Conservation (phyloP, 192 early-diverging fungal genomes). For the Dispira parvispora region DNA sequence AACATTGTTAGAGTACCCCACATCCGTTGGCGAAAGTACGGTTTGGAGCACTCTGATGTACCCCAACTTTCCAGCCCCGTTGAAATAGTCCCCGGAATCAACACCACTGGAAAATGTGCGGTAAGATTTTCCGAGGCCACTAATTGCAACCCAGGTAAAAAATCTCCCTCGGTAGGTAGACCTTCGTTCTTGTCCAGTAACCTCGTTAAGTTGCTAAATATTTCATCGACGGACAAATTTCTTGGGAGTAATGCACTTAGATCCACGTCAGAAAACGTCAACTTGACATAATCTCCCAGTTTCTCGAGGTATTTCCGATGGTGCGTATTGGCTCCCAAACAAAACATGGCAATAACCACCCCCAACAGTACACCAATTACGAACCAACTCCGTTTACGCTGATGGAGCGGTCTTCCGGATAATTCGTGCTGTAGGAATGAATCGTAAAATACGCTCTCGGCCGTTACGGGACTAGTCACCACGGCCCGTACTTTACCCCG, state of each 20-base stretch:
- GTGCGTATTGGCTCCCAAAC: constrained; percentile 28
- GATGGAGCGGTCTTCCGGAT: constrained; percentile 7
- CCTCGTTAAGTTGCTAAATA: constrained; percentile 45
- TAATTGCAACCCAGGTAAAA: constrained; percentile 22
- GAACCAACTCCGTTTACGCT: constrained; percentile 27
- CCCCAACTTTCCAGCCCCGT: constrained; percentile 84
- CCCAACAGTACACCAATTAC: constrained; percentile 41
- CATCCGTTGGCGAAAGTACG: constrained; percentile 74
- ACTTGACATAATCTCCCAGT: constrained; percentile 22
- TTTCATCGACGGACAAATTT: constrained; percentile 46
- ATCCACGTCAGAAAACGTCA: constrained; percentile 44
- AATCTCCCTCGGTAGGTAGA: constrained; percentile 18
- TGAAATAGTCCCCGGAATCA: constrained; percentile 80
- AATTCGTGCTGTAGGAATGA: constrained; percentile 8
- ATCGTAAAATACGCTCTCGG: constrained; percentile 12
- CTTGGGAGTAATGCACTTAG: constrained; percentile 42
- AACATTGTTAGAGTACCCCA: constrained; percentile 78
- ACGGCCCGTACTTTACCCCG: background rate
- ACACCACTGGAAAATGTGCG: constrained; percentile 39
- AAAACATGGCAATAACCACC: constrained; percentile 23
- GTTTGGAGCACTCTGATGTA: constrained; percentile 50
- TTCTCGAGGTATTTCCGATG: constrained; percentile 26
- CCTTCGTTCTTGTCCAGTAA: constrained; percentile 19
- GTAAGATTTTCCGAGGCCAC: constrained; percentile 18
- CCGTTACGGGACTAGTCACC: background rate